These are phyloP conservation scores for Mycothermus thermophilus DNA, from an alignment of 495 filamentous ascomycete genomes.

Conservation along the genomic window DNA sequence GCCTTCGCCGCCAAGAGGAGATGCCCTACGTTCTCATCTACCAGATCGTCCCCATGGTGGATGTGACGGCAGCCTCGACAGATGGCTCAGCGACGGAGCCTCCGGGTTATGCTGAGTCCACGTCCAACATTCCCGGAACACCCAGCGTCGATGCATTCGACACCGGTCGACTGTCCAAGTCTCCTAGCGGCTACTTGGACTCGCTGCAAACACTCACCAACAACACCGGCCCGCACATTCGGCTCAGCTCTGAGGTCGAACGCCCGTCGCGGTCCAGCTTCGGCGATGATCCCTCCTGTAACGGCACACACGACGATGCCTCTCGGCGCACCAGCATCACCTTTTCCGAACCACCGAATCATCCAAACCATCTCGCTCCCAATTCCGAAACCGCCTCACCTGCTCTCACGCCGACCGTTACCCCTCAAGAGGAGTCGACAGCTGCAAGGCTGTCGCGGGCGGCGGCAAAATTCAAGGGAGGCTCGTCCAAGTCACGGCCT, in stretches of 20 bases:
- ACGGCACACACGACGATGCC: constrained; percentile 7
- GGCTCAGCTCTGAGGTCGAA: constrained; percentile 29
- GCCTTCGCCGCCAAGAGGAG: constrained; percentile 50
- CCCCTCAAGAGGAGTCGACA: constrained; percentile 38
- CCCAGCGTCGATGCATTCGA: constrained; percentile 6
- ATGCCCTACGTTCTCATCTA: constrained; percentile 93
- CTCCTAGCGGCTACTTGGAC: constrained; percentile 31
- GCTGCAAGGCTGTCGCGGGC: constrained; percentile 42
- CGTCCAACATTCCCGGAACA: constrained; percentile 9
- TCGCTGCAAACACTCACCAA: constrained; percentile 17
- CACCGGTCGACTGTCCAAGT: constrained; percentile 17
- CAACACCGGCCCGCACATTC: constrained; percentile 18
- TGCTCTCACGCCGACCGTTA: constrained; percentile 23
- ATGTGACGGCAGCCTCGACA: constrained; percentile 43
- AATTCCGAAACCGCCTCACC: constrained; percentile 24
- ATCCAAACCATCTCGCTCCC: constrained; percentile 11
- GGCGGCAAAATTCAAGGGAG: constrained; percentile 42
- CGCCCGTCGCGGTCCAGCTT: constrained; percentile 19
- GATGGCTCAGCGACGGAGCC: constrained; percentile 37
- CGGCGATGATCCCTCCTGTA: constrained; percentile 20
- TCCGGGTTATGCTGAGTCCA: constrained; percentile 42
- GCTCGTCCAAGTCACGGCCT: constrained; percentile 46
- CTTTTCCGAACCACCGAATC: constrained; percentile 27
- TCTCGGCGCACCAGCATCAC: constrained; percentile 35
- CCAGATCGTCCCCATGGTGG: constrained; percentile 76